Evolutionary conservation across 192 early-diverging fungal species (phyloP).

Genomic region (Coemansia sp.): DNA sequence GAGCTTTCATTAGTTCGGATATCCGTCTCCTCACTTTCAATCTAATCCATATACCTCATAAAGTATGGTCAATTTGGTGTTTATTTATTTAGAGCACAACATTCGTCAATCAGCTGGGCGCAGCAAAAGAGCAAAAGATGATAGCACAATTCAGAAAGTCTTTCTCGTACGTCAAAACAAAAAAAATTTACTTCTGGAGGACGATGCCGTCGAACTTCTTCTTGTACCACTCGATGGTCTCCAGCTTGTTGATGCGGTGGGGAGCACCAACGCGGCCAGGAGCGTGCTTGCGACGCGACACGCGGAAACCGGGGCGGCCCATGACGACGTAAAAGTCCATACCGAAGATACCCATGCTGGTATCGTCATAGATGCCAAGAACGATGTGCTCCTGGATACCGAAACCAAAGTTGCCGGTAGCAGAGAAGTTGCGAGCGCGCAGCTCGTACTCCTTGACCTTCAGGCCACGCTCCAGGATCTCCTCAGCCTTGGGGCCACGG

Average conservation of each 20-base stretch:
- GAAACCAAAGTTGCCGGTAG: constrained; percentile 99
- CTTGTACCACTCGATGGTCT: constrained; percentile 99
- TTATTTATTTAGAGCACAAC: too few relatives aligned
- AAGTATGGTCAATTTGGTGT: too few relatives aligned
- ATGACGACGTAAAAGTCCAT: constrained; percentile 99
- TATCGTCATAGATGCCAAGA: constrained; percentile 99
- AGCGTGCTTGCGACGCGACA: constrained; percentile 91
- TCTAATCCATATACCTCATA: too few relatives aligned
- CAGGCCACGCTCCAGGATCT: constrained; percentile 99
- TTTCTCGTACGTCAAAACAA: too few relatives aligned
- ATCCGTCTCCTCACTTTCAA: too few relatives aligned
- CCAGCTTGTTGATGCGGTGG: constrained; percentile 95
- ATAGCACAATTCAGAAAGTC: too few relatives aligned
- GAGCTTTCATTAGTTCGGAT: too few relatives aligned
- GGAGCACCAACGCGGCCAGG: constrained; percentile 80
- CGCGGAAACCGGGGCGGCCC: constrained; percentile 96
- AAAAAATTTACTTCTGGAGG: constrained; percentile 75
- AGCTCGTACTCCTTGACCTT: constrained; percentile 99
- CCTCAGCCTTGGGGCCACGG: constrained; percentile 92
- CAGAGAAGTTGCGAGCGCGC: constrained; percentile 92
- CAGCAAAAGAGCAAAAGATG: constrained; percentile 8
- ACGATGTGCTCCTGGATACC: constrained; percentile 99
- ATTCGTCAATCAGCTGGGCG: background rate
- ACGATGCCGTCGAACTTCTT: constrained; percentile 92
- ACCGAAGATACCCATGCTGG: constrained; percentile 96